phyloP scores from a whole-genome alignment of 331 rosid genomes.

The Arachis monticola region DNA sequence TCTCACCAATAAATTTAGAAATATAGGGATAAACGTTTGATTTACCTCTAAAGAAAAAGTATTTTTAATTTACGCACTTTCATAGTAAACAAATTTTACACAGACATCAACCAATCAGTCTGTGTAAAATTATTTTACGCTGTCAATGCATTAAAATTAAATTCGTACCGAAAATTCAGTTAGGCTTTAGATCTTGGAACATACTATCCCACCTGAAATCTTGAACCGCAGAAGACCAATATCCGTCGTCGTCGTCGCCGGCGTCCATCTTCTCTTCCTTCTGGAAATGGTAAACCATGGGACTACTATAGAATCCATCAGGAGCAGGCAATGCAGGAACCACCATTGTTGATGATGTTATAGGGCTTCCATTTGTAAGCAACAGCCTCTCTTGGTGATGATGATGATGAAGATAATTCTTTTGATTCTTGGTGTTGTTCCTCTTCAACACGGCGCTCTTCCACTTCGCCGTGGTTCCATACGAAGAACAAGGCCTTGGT shows the following conservation, averaged over 20 bases:
- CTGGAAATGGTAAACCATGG: slow-evolving; percentile 54
- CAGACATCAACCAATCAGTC: no score
- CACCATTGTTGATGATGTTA: slow-evolving; percentile 5
- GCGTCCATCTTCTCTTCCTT: slow-evolving; percentile 48
- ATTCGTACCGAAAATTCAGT: slow-evolving; percentile 35
- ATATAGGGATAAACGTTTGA: not conserved
- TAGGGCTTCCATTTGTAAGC: slow-evolving; percentile 75
- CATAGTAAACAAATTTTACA: no score
- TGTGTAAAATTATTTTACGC: no score
- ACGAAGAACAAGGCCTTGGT: slow-evolving; percentile 41
- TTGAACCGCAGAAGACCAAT: slow-evolving; percentile 72
- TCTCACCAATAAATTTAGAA: slow-evolving; percentile 58
- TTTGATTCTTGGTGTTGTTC: slow-evolving; percentile 43
- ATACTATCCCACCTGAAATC: slow-evolving; percentile 95
- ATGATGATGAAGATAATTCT: not conserved
- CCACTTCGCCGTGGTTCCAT: slow-evolving; percentile 46
- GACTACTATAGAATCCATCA: slow-evolving; percentile 58
- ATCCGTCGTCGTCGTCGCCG: slow-evolving; percentile 45
- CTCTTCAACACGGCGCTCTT: slow-evolving; percentile 66
- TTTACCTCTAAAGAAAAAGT: not conserved
- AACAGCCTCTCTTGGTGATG: slow-evolving; percentile 58
- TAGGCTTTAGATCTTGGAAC: slow-evolving; percentile 93
- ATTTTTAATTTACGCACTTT: no score
- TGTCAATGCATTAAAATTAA: no score
- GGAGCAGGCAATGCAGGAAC: slow-evolving; percentile 46